Base-by-base conservation (phyloP, 164 flowering plant genomes). In the Sextonia rubra region DNA sequence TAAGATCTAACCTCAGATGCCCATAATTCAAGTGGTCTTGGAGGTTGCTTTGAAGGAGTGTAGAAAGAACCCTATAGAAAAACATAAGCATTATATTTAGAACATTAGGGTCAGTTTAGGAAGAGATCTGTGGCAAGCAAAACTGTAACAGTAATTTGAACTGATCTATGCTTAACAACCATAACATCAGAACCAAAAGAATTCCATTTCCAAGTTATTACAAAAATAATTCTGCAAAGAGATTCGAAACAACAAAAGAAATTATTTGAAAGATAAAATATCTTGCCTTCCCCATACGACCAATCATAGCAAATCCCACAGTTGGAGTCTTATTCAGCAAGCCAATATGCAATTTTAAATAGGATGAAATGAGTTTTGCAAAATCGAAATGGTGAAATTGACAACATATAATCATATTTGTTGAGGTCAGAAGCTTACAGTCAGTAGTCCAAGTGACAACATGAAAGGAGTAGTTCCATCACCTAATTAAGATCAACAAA, bases 291-390 rank as follows among this genome's bases (percentile, higher is more conserved):
- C 97, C 97, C 82, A 87, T 77, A 25, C 99, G 97, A 75, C 97
- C 97, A 81, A 92, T 87, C 97, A 93, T 85, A 23, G 97, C 97
- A 83, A 95, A 82, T 37, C 97, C 99, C 80, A 68, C 97, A 17
- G 99, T 87, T 77, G 93, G 76, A 71, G 96, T 93, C 99, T 95
- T 84, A 86, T 74, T 6, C 75, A 64, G 67, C 44, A 27, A 18
- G 27, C 8, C 61, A 71, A 55, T 12, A 71, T 71, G 25, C 37
- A 64, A 27, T 44, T 63, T 61, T 11, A 62, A 22, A 32, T 64
- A 69, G 63, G 64, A 23, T 64, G 60, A 23, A 71, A 70, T 20
- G n/a, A 66, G 65, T 58, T 26, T 48, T 17, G 49, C 8, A 70
- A 70, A 60, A 22, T 44, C 12, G 55, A 18, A 20, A 66, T 66